Percentiles rank a stretch among this genome's conserved stretches.
Evolutionary conservation across 495 filamentous ascomycete species (phyloP).

Genomic region (Hyaloscypha bicolor): DNA sequence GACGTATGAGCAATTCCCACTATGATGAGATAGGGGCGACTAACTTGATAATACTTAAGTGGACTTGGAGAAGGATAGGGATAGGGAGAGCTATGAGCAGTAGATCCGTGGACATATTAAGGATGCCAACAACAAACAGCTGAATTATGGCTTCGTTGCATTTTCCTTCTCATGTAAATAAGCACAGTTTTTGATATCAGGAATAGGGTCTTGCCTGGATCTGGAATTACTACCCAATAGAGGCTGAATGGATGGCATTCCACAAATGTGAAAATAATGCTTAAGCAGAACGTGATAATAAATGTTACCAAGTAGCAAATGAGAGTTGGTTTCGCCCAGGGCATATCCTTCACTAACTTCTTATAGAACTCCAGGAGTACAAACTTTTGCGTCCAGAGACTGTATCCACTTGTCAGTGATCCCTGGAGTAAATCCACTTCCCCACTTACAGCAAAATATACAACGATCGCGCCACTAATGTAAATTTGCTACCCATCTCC

Average conservation of each 20-base stretch:
- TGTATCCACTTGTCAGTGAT: slow-evolving; percentile 1
- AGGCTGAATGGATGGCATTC: slow-evolving; percentile 47
- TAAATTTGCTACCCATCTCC: slow-evolving; percentile 38
- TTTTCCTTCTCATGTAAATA: too few species aligned
- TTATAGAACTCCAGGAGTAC: slow-evolving; percentile 47
- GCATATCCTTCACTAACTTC: slow-evolving; percentile 39
- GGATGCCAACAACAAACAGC: too few species aligned
- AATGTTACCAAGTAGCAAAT: slow-evolving; percentile 39
- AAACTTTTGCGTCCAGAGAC: slow-evolving; percentile 45
- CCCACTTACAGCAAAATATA: slow-evolving; percentile 39
- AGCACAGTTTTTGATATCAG: neutral
- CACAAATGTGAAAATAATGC: slow-evolving; percentile 39
- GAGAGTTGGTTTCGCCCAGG: slow-evolving; percentile 39
- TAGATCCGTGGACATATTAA: too few species aligned
- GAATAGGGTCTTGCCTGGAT: slow-evolving; percentile 34
- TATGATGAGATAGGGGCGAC: too few species aligned
- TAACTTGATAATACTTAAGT: too few species aligned
- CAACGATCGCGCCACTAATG: slow-evolving; percentile 34
- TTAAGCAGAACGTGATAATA: slow-evolving; percentile 32
- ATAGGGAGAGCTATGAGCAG: too few species aligned
- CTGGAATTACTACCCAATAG: slow-evolving; percentile 46
- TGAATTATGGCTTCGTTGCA: too few species aligned
- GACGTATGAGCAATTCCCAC: too few species aligned
- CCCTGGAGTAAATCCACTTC: neutral
- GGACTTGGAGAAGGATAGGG: too few species aligned